phyloP scores from a whole-genome alignment of 129 eudicot genomes.

The Ambrosia trifida region DNA sequence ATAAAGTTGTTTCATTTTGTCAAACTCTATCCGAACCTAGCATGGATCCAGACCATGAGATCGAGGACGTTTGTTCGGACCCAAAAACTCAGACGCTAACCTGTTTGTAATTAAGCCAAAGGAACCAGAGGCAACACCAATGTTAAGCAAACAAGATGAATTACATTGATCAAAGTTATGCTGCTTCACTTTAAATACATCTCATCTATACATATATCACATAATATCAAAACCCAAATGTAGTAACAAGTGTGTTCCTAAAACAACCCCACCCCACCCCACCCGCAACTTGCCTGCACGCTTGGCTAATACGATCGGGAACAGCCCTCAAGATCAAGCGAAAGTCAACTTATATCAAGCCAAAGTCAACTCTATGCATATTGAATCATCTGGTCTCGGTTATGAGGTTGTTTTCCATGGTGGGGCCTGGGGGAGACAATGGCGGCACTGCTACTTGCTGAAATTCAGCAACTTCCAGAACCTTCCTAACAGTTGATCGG shows the following conservation, averaged over 20 bases:
- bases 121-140: neutral
- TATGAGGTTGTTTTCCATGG: conserved; percentile 37
- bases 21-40: too few species aligned
- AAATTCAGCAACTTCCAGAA: conserved; percentile 34
- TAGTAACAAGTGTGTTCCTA: conserved; percentile 15
- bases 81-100: too few species aligned
- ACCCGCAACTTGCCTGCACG: conserved; percentile 47
- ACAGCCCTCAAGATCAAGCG: conserved; percentile 35
- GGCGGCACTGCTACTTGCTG: conserved; percentile 87
- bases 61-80: too few species aligned
- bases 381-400: conserved; percentile 37
- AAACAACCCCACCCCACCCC: conserved; percentile 18
- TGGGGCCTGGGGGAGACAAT: conserved; percentile 79
- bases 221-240: conserved; percentile 2
- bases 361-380: conserved; percentile 30
- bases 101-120: neutral
- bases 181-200: conserved; percentile 32
- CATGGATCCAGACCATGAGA: too few species aligned
- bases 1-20: too few species aligned
- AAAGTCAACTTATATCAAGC: conserved; percentile 10
- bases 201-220: conserved; percentile 33
- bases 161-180: conserved; percentile 19
- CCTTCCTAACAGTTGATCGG: conserved; percentile 69
- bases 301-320: conserved; percentile 89
- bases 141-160: conserved; percentile 6